Evolutionary conservation across 352 stramenopile genomes (phyloP).

Genomic region (Pythium utonaiense): DNA sequence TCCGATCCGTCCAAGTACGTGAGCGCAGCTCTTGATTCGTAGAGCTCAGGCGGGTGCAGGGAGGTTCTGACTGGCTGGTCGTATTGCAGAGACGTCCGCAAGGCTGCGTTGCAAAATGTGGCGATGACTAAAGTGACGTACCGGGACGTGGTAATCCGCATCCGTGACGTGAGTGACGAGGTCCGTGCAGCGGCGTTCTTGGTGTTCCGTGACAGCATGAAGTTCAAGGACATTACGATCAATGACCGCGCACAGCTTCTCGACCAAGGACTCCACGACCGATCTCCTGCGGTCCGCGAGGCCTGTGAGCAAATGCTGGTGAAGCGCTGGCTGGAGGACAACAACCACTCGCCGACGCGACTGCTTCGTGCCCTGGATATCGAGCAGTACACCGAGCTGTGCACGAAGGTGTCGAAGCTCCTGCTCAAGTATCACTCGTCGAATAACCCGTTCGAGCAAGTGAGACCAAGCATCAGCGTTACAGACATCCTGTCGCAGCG

Average conservation of each 20-base stretch:
- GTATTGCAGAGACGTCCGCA: conserved; percentile 54
- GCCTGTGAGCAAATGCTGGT: conserved; percentile 76
- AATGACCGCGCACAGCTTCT: conserved; percentile 67
- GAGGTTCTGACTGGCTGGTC: background rate
- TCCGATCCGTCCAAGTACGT: conserved; percentile 72
- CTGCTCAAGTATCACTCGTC: conserved; percentile 36
- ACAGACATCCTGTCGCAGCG: conserved; percentile 6
- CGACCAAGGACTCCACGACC: conserved; percentile 74
- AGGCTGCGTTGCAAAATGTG: conserved; percentile 56
- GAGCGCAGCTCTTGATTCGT: background rate
- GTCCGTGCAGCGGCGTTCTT: conserved; percentile 58
- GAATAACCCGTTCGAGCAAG: conserved; percentile 13
- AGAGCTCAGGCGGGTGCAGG: background rate
- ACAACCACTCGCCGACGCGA: conserved; percentile 43
- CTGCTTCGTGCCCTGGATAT: conserved; percentile 63
- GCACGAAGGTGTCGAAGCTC: conserved; percentile 44
- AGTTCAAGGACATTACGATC: conserved; percentile 55
- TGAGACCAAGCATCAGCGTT: conserved; percentile 6
- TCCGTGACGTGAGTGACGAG: conserved; percentile 68
- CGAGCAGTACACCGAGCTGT: conserved; percentile 52
- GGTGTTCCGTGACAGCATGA: conserved; percentile 40
- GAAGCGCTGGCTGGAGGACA: conserved; percentile 57
- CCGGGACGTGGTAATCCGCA: conserved; percentile 61
- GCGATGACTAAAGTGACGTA: conserved; percentile 38
- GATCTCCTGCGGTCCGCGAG: conserved; percentile 36